Conservation (phyloP, 1,284 basidiomycete species). For the Fistulinella cinereoalba region DNA sequence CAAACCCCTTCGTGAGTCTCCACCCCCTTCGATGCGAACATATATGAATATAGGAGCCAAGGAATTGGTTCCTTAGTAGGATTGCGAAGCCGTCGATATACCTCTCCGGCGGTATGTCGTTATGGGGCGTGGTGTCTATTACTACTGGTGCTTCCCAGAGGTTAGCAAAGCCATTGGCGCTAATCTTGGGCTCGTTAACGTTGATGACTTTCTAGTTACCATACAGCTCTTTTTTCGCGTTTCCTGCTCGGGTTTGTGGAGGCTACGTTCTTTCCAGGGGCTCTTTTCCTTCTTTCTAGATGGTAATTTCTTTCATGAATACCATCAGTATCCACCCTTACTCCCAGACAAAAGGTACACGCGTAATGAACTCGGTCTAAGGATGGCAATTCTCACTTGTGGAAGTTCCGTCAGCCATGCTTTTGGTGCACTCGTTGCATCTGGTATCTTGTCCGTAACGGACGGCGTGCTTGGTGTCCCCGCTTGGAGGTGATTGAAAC, state of each 20-base stretch:
- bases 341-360: constrained; percentile 13
- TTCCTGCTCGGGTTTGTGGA: constrained; percentile 72
- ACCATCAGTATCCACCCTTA: background rate
- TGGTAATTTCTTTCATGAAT: constrained; percentile 11
- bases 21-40: background rate
- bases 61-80: constrained; percentile 71
- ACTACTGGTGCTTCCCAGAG: constrained; percentile 12
- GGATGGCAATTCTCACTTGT: constrained; percentile 71
- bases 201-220: constrained; percentile 1
- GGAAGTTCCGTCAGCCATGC: constrained; percentile 79
- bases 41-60: constrained; percentile 24
- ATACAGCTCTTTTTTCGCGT: constrained; percentile 60
- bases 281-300: constrained; percentile 41
- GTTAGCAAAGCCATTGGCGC: background rate
- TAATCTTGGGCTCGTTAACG: background rate
- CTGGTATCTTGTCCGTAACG: constrained; percentile 68
- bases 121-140: constrained; percentile 54
- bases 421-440: constrained; percentile 78
- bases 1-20: constrained; percentile 65
- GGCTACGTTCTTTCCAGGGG: constrained; percentile 74
- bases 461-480: constrained; percentile 65
- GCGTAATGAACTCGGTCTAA: constrained; percentile 55
- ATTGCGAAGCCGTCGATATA: constrained; percentile 73
- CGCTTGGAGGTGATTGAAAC: constrained; percentile 64
- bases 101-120: constrained; percentile 64